Base-by-base conservation (phyloP, 495 filamentous ascomycete genomes). In the Podospora pseudocomata region DNA sequence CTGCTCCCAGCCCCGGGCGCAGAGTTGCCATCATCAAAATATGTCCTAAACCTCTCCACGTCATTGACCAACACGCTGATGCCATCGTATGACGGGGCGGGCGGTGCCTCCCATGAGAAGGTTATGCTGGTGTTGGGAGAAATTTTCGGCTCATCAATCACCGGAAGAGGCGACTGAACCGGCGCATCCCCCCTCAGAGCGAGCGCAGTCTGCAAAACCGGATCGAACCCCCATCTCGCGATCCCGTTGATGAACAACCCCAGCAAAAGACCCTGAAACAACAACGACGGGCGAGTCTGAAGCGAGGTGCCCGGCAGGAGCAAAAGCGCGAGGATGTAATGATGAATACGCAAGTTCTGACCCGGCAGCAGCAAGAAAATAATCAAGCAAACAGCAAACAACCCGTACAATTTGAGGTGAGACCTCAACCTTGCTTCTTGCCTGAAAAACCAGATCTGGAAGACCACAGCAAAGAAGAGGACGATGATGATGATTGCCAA, bases 241-340 rank as follows among this genome's bases (percentile, higher is more conserved):
- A 93, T 86, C 19, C 94, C 94, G 73, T 98, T 97, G 79, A 96
- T 86, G 78, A 97, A 97, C 0, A 98, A 82, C 16, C 94, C 94
- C 6, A 98, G 76, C 1, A 98, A 80, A n/a, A 98, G 77, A 3
- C 94, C 94, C 73, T 96, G 93, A 68, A 92, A 97, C 9, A 95
- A 76, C 16, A 97, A 77, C 0, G 87, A 88, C 0, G 90, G 89
- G 0, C 94, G 85, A 3, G 90, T 97, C 65, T 94, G 92, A 62
- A 97, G 85, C 56, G 88, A 87, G 0, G 94, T 97, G 0, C 92
- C 92, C 0, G 92, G 93, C 16, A 97, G 87, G 0, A 98, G 85
- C 2, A 87, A 76, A 2, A 97, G 81, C 13, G 91, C 93, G 16
- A 99, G 85, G 70, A 99, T 90, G 71, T 99, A 99, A 76, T 99